Evolutionary conservation across 352 stramenopile genomes (phyloP).

Genomic region (Aphanomyces cochlioides): DNA sequence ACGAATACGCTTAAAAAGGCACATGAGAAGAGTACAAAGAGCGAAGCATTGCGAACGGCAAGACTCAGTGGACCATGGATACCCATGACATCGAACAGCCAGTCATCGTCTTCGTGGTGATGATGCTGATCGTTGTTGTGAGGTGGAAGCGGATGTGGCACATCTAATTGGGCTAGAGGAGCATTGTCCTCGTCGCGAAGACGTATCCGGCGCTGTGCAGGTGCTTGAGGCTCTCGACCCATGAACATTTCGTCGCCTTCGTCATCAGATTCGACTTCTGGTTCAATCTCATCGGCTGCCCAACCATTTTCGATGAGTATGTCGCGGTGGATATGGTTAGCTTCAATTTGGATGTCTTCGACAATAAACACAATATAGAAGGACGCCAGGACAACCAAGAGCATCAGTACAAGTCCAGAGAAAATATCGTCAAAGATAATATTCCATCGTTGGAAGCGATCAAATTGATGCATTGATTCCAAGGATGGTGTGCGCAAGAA

Average conservation of each 20-base stretch:
- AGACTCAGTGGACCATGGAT: constrained; percentile 91
- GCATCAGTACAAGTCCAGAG: constrained; percentile 85
- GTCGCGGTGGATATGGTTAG: constrained; percentile 28
- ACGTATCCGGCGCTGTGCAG: background rate
- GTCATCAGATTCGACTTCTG: constrained; percentile 57
- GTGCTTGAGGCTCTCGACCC: background rate
- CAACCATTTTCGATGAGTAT: constrained; percentile 31
- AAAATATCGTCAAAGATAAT: constrained; percentile 80
- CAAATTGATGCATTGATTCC: constrained; percentile 73
- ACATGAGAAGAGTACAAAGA: constrained; percentile 95
- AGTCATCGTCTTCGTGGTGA: background rate
- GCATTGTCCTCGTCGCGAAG: constrained; percentile 28
- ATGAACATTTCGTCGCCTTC: constrained; percentile 32
- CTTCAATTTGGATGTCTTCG: constrained; percentile 47
- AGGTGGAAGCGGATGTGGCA: background rate
- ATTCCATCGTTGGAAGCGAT: constrained; percentile 65
- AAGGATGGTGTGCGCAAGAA: constrained; percentile 84
- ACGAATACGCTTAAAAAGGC: constrained; percentile 95
- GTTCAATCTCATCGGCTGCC: constrained; percentile 34
- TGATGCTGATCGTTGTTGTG: background rate
- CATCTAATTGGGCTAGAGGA: constrained; percentile 4
- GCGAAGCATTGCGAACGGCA: constrained; percentile 95
- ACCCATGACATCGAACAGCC: constrained; percentile 95
- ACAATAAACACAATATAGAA: constrained; percentile 85
- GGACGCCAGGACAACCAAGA: constrained; percentile 89